These are phyloP conservation scores for Nothophaeocryptopus gaeumannii DNA, from an alignment of 2,329 filamentous ascomycete genomes.

Conservation along the genomic window DNA sequence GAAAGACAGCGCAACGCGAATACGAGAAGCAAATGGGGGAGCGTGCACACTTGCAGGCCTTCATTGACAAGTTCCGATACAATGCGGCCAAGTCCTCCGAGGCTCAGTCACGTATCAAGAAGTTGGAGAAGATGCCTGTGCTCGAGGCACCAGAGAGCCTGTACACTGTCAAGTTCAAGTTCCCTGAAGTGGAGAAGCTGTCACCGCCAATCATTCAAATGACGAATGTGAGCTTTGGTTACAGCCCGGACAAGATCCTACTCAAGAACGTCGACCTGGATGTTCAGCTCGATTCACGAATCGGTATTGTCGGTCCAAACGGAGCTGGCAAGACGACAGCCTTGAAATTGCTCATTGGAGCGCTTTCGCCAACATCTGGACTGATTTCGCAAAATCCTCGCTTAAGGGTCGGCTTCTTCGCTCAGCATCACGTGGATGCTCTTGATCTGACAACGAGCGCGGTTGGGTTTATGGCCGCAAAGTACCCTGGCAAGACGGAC, in stretches of 20 bases:
- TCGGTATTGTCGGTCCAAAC: conserved; percentile 98
- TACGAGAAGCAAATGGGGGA: conserved; percentile 98
- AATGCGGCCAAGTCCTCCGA: conserved; percentile 98
- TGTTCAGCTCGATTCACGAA: conserved; percentile 95
- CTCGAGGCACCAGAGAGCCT: conserved; percentile 86
- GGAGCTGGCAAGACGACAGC: conserved; percentile 98
- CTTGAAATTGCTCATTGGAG: conserved; percentile 93
- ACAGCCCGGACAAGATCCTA: conserved; percentile 73
- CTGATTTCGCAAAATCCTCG: conserved; percentile 85
- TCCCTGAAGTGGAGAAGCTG: conserved; percentile 95
- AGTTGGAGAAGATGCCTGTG: conserved; percentile 93
- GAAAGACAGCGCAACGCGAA: conserved; percentile 93
- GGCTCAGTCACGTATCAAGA: conserved; percentile 98
- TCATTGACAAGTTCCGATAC: conserved; percentile 99
- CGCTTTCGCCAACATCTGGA: conserved; percentile 71
- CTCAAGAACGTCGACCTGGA: conserved; percentile 87
- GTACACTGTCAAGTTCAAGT: conserved; percentile 95
- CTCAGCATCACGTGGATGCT: conserved; percentile 96
- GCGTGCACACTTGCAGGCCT: conserved; percentile 88
- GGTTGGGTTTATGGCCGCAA: conserved; percentile 93
- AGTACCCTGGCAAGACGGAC: conserved; percentile 84
- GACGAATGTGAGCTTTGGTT: conserved; percentile 88
- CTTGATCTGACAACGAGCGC: conserved; percentile 85
- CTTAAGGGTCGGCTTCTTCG: conserved; percentile 91
- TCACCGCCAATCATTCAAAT: conserved; percentile 98